Evolutionary conservation across 257 asterid species (phyloP).

Genomic region (Apocynum venetum): DNA sequence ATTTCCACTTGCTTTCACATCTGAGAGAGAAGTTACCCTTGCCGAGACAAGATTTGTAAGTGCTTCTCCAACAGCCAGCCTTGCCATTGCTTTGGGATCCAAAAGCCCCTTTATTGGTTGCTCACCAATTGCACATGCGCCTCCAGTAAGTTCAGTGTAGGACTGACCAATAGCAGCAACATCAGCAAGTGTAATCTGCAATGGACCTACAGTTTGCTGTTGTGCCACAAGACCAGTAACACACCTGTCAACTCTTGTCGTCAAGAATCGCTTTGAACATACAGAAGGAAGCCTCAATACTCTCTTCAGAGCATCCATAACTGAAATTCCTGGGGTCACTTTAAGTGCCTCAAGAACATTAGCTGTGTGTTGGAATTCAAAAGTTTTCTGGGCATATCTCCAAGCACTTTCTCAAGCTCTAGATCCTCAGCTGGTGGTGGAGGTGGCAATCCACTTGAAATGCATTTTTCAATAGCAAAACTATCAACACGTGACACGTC

Average conservation of each 20-base stretch:
- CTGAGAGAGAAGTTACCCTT: constrained; percentile 73
- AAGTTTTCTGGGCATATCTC: constrained; percentile 97
- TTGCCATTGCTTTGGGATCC: constrained; percentile 90
- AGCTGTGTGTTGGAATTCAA: constrained; percentile 53
- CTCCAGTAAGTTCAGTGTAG: constrained; percentile 74
- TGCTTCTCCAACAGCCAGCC: constrained; percentile 91
- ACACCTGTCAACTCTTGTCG: constrained; percentile 91
- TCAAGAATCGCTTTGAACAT: constrained; percentile 81
- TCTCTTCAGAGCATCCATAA: constrained; percentile 70
- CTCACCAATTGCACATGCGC: constrained; percentile 89
- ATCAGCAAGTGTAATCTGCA: constrained; percentile 81
- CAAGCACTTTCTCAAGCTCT: constrained; percentile 94
- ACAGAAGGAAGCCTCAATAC: constrained; percentile 86
- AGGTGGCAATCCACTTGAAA: constrained; percentile 54
- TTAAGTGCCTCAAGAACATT: constrained; percentile 66
- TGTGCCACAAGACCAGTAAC: constrained; percentile 97
- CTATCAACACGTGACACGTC: constrained; percentile 64
- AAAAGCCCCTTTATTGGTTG: constrained; percentile 87
- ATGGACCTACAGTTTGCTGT: constrained; percentile 97
- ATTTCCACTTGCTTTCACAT: constrained; percentile 91
- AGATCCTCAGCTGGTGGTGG: constrained; percentile 93
- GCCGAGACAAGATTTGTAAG: constrained; percentile 93
- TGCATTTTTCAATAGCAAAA: constrained; percentile 43
- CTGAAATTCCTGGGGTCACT: constrained; percentile 66
- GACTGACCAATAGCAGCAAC: constrained; percentile 90